Percentiles rank a stretch among this genome's conserved stretches.
Evolutionary conservation across 2,329 filamentous ascomycete genomes (phyloP).

Genomic region (Botrytis sinoallii): DNA sequence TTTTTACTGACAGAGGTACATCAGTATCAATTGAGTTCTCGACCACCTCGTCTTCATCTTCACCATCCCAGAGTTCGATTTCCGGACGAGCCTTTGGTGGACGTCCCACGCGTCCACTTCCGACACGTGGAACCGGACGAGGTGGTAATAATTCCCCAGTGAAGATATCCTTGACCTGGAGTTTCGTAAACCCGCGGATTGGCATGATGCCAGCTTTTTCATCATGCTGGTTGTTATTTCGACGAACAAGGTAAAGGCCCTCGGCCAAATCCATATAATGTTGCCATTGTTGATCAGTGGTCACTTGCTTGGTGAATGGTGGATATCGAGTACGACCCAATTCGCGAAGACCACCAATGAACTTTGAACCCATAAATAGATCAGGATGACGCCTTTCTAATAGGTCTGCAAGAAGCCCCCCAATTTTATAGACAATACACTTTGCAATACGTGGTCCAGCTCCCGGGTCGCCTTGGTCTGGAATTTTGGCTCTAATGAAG

Average conservation of each 20-base stretch:
- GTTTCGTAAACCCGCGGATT: not conserved
- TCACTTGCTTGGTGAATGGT: slow-evolving; percentile 7
- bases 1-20: not conserved
- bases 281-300: not conserved
- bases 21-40: not conserved
- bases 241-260: slow-evolving; percentile 9
- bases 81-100: not conserved
- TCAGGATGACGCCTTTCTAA: slow-evolving; percentile 2
- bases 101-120: slow-evolving; percentile 1
- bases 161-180: slow-evolving; percentile 1
- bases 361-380: not conserved
- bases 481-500: not conserved
- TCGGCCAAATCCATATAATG: not conserved
- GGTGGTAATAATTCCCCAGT: not conserved
- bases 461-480: not conserved
- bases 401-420: not conserved
- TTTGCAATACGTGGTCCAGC: slow-evolving; percentile 15
- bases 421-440: slow-evolving; percentile 12
- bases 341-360: slow-evolving; percentile 1
- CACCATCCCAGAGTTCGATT: not conserved
- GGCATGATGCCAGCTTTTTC: not conserved
- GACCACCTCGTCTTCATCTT: not conserved
- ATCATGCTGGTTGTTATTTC: not conserved
- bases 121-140: not conserved
- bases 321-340: not conserved